Evolutionary conservation across 495 filamentous ascomycete species (phyloP).

Genomic region (Platismatia glauca): DNA sequence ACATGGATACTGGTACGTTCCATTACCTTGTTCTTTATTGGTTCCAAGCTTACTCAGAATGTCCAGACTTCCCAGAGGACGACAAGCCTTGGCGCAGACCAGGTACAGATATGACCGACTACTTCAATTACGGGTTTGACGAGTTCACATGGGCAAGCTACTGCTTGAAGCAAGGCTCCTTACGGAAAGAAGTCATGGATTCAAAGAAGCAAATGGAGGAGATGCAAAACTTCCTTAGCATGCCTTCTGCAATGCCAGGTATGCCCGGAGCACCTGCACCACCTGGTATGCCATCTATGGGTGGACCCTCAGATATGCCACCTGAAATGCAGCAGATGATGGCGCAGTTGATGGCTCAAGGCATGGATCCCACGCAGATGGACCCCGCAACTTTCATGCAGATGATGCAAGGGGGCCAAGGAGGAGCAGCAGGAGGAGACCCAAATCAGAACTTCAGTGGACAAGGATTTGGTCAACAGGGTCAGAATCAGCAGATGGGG

Average conservation of each 20-base stretch:
- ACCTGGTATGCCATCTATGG: conserved; percentile 52
- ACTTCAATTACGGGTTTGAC: conserved; percentile 99
- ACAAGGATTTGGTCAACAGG: conserved; percentile 37
- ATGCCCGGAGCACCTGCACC: conserved; percentile 40
- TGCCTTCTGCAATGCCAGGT: conserved; percentile 59
- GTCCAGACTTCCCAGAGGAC: conserved; percentile 62
- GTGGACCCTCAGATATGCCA: conserved; percentile 63
- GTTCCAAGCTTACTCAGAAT: not conserved
- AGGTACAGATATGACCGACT: conserved; percentile 90
- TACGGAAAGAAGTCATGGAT: conserved; percentile 61
- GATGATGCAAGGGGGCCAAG: conserved; percentile 41
- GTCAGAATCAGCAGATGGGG: conserved; percentile 42
- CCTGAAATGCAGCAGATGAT: conserved; percentile 78
- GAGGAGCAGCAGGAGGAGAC: conserved; percentile 33
- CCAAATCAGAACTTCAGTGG: conserved; percentile 36
- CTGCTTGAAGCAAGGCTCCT: conserved; percentile 73
- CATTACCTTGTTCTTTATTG: not conserved
- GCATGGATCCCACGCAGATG: conserved; percentile 77
- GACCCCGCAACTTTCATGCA: conserved; percentile 52
- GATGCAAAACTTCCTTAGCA: conserved; percentile 74
- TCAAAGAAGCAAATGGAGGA: conserved; percentile 83
- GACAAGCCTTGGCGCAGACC: conserved; percentile 95
- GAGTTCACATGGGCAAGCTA: conserved; percentile 98
- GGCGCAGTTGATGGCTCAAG: conserved; percentile 68
- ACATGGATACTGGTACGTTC: conserved; percentile 58